phyloP scores from a whole-genome alignment of 768 basidiomycete genomes.

The Panus rudis region DNA sequence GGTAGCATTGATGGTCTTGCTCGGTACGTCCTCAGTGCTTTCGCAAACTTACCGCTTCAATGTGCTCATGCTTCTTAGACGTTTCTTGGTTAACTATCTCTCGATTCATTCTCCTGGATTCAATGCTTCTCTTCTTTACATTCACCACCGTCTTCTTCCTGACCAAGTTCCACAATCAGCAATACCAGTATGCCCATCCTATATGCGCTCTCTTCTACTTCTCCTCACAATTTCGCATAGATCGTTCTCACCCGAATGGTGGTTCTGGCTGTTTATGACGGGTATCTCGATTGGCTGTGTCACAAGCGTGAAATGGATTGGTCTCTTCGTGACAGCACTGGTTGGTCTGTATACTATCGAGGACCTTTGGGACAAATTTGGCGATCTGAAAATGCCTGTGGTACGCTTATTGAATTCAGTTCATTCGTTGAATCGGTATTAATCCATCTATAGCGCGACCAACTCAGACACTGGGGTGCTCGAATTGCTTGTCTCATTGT shows the following conservation, averaged over 20 bases:
- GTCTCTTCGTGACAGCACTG: constrained; percentile 89
- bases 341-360: constrained; percentile 96
- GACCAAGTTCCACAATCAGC: constrained; percentile 95
- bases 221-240: constrained; percentile 30
- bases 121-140: constrained; percentile 99
- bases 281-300: constrained; percentile 95
- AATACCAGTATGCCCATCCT: constrained; percentile 63
- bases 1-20: constrained; percentile 88
- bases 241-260: constrained; percentile 95
- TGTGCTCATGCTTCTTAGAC: constrained; percentile 41
- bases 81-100: constrained; percentile 96
- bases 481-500: constrained; percentile 80
- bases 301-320: constrained; percentile 95
- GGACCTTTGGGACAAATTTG: constrained; percentile 98
- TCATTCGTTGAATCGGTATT: not conserved
- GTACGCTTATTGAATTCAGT: constrained; percentile 39
- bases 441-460: constrained; percentile 55
- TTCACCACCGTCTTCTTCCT: constrained; percentile 94
- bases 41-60: not conserved
- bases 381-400: constrained; percentile 84
- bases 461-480: constrained; percentile 87
- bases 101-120: constrained; percentile 94
- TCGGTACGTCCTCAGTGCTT: constrained; percentile 48
- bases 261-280: constrained; percentile 89
- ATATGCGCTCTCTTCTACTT: not conserved